Conservation (phyloP, 495 filamentous ascomycete genomes). For the Penicillium subrubescens region DNA sequence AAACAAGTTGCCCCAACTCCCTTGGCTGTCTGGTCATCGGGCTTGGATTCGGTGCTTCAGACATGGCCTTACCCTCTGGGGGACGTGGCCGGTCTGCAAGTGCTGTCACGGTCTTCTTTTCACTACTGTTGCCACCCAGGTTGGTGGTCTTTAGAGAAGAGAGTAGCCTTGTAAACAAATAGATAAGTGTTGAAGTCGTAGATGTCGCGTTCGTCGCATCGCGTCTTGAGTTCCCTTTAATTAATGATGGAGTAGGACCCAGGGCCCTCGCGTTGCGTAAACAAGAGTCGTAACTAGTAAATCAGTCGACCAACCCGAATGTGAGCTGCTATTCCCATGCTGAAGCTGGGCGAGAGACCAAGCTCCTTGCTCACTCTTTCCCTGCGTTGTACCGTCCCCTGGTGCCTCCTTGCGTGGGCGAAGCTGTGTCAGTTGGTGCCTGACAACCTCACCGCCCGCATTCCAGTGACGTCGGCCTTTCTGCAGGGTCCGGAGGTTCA, state of each 20-base stretch:
- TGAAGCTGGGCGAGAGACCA: neutral
- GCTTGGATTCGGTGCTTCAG: conserved; percentile 18
- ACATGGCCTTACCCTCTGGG: neutral
- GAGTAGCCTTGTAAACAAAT: conserved; percentile 5
- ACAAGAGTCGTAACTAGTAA: neutral
- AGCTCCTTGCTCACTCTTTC: neutral
- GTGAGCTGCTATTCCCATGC: neutral
- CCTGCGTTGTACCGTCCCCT: neutral
- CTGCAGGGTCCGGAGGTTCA: conserved; percentile 10
- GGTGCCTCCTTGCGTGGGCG: neutral
- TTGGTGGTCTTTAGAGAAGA: conserved; percentile 52
- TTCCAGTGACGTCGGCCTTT: conserved; percentile 29
- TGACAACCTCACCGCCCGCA: conserved; percentile 18
- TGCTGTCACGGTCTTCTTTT: conserved; percentile 43
- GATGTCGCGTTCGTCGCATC: no score
- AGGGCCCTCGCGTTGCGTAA: neutral
- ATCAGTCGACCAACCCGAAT: neutral
- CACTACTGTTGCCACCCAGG: conserved; percentile 44
- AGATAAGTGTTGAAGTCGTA: no score
- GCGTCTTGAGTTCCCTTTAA: no score
- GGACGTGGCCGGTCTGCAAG: conserved; percentile 7
- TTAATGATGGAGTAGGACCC: no score
- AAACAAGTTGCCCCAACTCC: conserved; percentile 31
- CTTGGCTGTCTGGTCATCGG: conserved; percentile 25
- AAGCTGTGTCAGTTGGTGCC: neutral